phyloP scores from a whole-genome alignment of 495 filamentous ascomycete genomes.

The Peziza echinospora region DNA sequence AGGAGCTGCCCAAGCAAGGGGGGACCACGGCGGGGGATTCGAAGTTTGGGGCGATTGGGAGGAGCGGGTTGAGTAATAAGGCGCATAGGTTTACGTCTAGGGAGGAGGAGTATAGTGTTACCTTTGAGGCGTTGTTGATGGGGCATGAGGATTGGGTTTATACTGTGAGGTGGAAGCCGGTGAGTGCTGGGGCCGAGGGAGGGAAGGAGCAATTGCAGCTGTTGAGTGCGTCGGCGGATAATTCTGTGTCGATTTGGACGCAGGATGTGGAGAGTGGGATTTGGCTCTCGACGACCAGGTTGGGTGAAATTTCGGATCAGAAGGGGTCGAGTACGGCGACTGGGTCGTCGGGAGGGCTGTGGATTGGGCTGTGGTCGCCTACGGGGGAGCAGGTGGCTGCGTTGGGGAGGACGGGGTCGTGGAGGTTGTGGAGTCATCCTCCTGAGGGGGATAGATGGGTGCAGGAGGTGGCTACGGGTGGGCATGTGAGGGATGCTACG shows the following conservation, averaged over 20 bases:
- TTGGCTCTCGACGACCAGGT: conserved; percentile 62
- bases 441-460: conserved; percentile 41
- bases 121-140: conserved; percentile 83
- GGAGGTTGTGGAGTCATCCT: conserved; percentile 57
- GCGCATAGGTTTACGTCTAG: conserved; percentile 17
- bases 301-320: conserved; percentile 81
- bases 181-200: conserved; percentile 12
- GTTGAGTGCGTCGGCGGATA: conserved; percentile 83
- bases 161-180: conserved; percentile 51
- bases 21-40: neutral
- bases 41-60: conserved; percentile 17
- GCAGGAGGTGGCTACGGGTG: conserved; percentile 55
- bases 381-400: conserved; percentile 50
- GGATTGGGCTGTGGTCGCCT: conserved; percentile 85
- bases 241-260: conserved; percentile 82
- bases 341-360: conserved; percentile 86
- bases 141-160: conserved; percentile 99
- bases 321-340: conserved; percentile 93
- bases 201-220: conserved; percentile 34
- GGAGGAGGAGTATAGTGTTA: conserved; percentile 42
- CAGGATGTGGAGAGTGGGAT: conserved; percentile 61
- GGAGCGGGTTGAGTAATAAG: conserved; percentile 21
- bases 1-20: conserved; percentile 29
- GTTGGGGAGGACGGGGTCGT: conserved; percentile 77
- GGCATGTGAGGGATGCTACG: conserved; percentile 60